phyloP scores from a whole-genome alignment of 2,329 filamentous ascomycete genomes.

The Biscogniauxia marginata region DNA sequence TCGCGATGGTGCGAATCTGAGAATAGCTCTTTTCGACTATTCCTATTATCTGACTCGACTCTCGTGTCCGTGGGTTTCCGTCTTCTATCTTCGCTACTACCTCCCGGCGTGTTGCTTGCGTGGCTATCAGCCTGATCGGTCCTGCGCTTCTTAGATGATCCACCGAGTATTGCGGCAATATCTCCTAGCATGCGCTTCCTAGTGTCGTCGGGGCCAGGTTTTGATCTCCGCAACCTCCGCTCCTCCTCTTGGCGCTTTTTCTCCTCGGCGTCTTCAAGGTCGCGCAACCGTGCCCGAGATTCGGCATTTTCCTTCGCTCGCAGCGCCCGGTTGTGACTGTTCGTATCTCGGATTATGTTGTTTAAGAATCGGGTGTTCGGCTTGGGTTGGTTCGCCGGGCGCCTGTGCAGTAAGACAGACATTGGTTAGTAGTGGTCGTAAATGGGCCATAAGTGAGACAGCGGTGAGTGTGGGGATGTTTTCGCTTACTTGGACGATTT shows the following conservation, averaged over 20 bases:
- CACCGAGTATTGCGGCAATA: slow-evolving; percentile 58
- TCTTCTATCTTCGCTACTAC: slow-evolving; percentile 15
- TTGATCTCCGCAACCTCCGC: slow-evolving; percentile 37
- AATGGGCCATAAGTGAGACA: slow-evolving; percentile 1
- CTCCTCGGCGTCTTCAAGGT: slow-evolving; percentile 52
- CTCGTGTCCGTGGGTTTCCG: slow-evolving; percentile 13
- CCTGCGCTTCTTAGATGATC: slow-evolving; percentile 38
- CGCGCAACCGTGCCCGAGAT: slow-evolving; percentile 66
- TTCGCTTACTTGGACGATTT: slow-evolving; percentile 45
- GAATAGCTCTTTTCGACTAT: slow-evolving; percentile 25
- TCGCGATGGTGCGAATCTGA: slow-evolving; percentile 9
- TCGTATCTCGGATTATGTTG: slow-evolving; percentile 84
- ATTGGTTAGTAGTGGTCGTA: slow-evolving; percentile 11
- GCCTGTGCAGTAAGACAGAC: slow-evolving; percentile 46
- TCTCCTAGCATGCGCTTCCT: slow-evolving; percentile 58
- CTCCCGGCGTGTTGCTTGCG: slow-evolving; percentile 4
- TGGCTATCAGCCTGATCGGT: slow-evolving; percentile 18
- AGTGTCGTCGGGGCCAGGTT: slow-evolving; percentile 50
- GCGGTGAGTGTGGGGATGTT: slow-evolving; percentile 1
- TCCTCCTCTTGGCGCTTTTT: slow-evolving; percentile 37
- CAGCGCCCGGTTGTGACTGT: slow-evolving; percentile 84
- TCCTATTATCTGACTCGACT: slow-evolving; percentile 23
- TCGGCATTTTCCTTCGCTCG: slow-evolving; percentile 83
- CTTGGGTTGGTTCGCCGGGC: slow-evolving; percentile 66
- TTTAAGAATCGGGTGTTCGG: slow-evolving; percentile 89